Evolutionary conservation across 75 land plant species (phyloP).

Genomic region (Cupressus sempervirens): DNA sequence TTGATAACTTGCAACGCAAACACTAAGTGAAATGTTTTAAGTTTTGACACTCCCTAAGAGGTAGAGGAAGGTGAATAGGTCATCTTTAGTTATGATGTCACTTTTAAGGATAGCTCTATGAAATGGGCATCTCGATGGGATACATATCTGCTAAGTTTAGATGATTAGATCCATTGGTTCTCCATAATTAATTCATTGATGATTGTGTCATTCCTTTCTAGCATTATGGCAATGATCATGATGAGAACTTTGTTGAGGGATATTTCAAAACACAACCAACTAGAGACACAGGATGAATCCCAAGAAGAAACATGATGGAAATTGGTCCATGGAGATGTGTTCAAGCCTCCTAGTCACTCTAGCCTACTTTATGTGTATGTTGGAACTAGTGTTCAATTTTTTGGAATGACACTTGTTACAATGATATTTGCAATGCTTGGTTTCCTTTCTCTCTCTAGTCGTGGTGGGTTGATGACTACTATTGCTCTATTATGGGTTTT

Average conservation of each 20-base stretch:
- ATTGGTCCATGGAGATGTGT: too few relatives aligned
- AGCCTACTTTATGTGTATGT: too few relatives aligned
- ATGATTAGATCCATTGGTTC: slow-evolving; percentile 75
- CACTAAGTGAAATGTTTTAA: slow-evolving; percentile 40
- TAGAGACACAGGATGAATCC: slow-evolving; percentile 71
- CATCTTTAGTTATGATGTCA: slow-evolving; percentile 86
- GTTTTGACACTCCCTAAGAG: slow-evolving; percentile 66
- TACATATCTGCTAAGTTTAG: slow-evolving; percentile 60
- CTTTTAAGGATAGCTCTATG: slow-evolving; percentile 56
- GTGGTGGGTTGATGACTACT: slow-evolving; percentile 53
- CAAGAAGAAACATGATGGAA: slow-evolving; percentile 75
- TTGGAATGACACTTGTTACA: too few relatives aligned
- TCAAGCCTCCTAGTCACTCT: too few relatives aligned
- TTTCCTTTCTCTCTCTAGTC: slow-evolving; percentile 46
- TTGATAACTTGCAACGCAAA: slow-evolving; percentile 78
- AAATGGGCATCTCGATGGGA: slow-evolving; percentile 86
- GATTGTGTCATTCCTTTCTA: too few relatives aligned
- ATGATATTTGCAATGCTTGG: slow-evolving; percentile 52
- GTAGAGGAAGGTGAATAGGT: slow-evolving; percentile 66
- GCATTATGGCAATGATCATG: slow-evolving; percentile 89
- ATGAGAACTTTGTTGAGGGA: slow-evolving; percentile 73
- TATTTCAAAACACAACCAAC: slow-evolving; percentile 67
- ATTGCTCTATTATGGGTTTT: slow-evolving; percentile 51
- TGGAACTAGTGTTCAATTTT: too few relatives aligned
- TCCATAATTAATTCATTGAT: slow-evolving; percentile 62